phyloP scores from a whole-genome alignment of 164 flowering plant genomes.

The Macadamia integrifolia region DNA sequence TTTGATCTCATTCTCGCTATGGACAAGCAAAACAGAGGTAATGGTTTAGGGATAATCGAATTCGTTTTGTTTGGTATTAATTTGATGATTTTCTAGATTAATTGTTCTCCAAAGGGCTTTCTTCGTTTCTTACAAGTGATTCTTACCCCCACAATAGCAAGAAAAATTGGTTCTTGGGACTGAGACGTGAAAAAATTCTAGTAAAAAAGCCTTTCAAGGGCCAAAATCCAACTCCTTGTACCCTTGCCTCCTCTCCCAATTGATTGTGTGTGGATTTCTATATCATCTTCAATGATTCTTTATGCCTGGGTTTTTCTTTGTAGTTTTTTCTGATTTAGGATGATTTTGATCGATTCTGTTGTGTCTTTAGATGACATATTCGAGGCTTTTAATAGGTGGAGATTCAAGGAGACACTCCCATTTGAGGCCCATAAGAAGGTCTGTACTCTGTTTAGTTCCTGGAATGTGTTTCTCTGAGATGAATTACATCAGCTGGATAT shows the following conservation, averaged over 20 bases:
- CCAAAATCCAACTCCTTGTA: too few relatives aligned
- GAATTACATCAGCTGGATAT: background rate
- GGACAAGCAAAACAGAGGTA: constrained; percentile 90
- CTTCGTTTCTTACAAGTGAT: too few relatives aligned
- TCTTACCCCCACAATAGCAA: too few relatives aligned
- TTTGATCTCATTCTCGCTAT: constrained; percentile 66
- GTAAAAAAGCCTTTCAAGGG: too few relatives aligned
- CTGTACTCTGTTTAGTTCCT: constrained; percentile 1
- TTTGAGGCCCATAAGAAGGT: constrained; percentile 83
- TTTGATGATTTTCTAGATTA: too few relatives aligned
- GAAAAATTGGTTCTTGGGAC: too few relatives aligned
- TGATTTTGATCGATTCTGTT: constrained; percentile 1
- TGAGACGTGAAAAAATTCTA: too few relatives aligned
- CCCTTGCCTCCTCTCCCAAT: background rate
- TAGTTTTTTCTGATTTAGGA: background rate
- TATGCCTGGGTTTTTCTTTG: background rate
- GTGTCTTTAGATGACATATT: constrained; percentile 60
- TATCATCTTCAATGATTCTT: too few relatives aligned
- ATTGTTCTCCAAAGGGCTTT: too few relatives aligned
- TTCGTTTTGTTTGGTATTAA: too few relatives aligned
- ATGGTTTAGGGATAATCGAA: background rate
- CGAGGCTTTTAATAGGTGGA: constrained; percentile 76
- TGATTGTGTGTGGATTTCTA: too few relatives aligned
- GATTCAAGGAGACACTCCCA: constrained; percentile 53
- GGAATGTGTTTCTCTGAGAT: background rate